Base-by-base conservation (phyloP, 306 rosid genomes). In the Cucumis hystrix region DNA sequence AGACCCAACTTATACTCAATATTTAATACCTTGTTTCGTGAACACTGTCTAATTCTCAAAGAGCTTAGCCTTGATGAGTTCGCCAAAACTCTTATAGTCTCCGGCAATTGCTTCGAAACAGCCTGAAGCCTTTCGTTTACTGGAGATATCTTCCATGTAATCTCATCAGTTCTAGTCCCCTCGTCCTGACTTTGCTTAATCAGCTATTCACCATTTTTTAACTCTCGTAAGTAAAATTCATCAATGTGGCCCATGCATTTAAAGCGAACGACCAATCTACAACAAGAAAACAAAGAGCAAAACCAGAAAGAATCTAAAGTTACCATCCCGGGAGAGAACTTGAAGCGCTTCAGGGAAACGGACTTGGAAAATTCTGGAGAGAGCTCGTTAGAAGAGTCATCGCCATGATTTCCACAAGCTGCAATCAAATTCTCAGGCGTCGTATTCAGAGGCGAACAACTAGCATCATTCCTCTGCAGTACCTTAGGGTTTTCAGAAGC, bases 281-380 rank as follows among this genome's bases (percentile, higher is more conserved):
- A 51, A 55, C 59, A 15, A 35, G 7, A 30, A 40, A 67, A 25
- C 39, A 79, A 35, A 61, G 17, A 25, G 13, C 37, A n/a, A 60
- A 11, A n/a, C 1, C 0, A 10, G 10, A 16, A 37, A 45, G 1
- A 55, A 43, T 7, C 10, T 39, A 28, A 63, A 35, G 23, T 68
- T 92, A 92, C 98, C 98, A 94, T 92, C 33, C 98, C 98, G 23
- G 98, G 97, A 3, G 97, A 94, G 84, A 94, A 94, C 80, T 90
- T 92, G 86, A 86, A 87, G 62, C 96, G 89, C 82, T 93, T 93
- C 41, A 77, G 78, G 5, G 96, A 52, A 67, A 79, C 39, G 25
- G 92, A 79, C 83, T 90, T 90, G 4, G 88, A 79, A 18, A 87
- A 75, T 72, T 90, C 91, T 11, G 97, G 97, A 6, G 97, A 90